Evolutionary conservation across 73 alveolate species (phyloP), one percentile per base, ranked within the genome.

Genomic region (Paramecium tetraurelia): DNA sequence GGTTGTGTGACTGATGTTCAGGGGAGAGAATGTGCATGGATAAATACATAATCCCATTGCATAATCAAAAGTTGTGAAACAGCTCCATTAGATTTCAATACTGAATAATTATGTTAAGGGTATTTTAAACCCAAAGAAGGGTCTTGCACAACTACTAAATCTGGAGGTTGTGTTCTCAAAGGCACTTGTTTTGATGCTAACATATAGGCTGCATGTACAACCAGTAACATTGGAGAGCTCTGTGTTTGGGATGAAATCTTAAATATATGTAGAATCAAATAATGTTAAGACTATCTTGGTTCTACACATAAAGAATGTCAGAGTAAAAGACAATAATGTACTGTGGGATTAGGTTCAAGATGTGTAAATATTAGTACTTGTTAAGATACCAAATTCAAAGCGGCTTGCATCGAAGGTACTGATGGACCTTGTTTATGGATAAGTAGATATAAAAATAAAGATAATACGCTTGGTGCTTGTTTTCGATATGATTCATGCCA

Each of bases 161-260:
- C 14, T 14, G 89, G 89, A 33, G 89, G 89, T 20, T 76, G 89
- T 76, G 70, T 35, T 35, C 18, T 35, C 46, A 76, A 43, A 38
- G 5, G 36, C 3, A 36, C 70, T 3, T 76, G 89, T 36, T 10
- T 12, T 14, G 68, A 9, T 76, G 89, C 36, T 8, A 12, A 11
- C 5, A 33, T 76, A 2, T 24, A n/a, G 12, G 72, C 44, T 16
- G 89, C 89, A 20, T 76, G 89, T 38, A 76, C 89, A 18, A 35
- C 70, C 11, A 22, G 16, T 38, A 7, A 9, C 5, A 14, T 3
- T 40, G 29, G 48, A 33, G 24, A 11, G 5, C 5, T 1, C 2
- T 76, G 89, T 76, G 38, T 20, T 18, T 76, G 89, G 89, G 33
- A 59, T 59, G 22, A 59, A 16, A 29, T 2, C 9, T 59, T 16